Evolutionary conservation across 2,329 filamentous ascomycete species (phyloP).

Genomic region (Lomentospora prolificans): DNA sequence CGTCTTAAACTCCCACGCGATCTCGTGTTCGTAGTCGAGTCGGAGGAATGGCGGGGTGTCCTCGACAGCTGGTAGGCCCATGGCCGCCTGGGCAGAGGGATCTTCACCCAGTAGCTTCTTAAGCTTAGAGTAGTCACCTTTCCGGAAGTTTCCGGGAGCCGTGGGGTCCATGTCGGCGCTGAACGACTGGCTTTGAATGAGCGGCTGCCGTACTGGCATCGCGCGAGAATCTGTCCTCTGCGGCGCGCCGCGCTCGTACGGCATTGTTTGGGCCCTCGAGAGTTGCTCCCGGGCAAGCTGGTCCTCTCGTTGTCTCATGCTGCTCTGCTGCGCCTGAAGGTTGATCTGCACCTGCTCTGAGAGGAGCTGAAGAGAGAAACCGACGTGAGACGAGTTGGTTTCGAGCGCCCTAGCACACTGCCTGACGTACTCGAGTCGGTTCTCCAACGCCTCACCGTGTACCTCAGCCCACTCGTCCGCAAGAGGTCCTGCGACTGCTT

Average conservation of each 20-base stretch:
- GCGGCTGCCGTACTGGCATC: constrained; percentile 30
- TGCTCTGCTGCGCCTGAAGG: constrained; percentile 20
- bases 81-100: constrained; percentile 36
- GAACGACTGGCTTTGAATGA: constrained; percentile 52
- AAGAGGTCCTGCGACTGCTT: constrained; percentile 82
- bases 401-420: constrained; percentile 72
- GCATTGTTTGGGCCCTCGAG: constrained; percentile 47
- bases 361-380: constrained; percentile 77
- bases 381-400: constrained; percentile 76
- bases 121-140: constrained; percentile 54
- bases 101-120: constrained; percentile 59
- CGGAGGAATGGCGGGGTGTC: constrained; percentile 77
- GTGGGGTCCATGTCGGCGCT: constrained; percentile 40
- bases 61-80: constrained; percentile 43
- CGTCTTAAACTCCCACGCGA: constrained; percentile 81
- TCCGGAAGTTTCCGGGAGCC: constrained; percentile 40
- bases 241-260: constrained; percentile 41
- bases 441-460: constrained; percentile 82
- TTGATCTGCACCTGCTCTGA: constrained; percentile 57
- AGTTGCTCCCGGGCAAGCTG: constrained; percentile 39
- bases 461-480: constrained; percentile 93
- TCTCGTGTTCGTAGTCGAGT: constrained; percentile 79
- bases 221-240: constrained; percentile 46
- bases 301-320: constrained; percentile 34
- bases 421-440: constrained; percentile 71